Evolutionary conservation across 495 filamentous ascomycete genomes (phyloP).

Genomic region (Cladorrhinum samala): DNA sequence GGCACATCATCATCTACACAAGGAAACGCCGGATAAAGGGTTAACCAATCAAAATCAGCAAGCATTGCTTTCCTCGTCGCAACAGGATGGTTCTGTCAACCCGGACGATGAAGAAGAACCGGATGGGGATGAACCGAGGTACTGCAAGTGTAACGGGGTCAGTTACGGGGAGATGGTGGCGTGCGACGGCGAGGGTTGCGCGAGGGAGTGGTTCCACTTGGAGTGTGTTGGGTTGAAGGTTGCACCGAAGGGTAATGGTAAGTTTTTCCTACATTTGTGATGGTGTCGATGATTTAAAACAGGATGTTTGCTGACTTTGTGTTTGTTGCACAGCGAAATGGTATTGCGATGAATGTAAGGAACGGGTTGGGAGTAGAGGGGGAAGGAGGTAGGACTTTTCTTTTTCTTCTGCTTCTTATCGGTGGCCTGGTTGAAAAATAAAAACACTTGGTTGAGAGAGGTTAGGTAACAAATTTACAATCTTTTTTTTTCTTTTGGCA

Average conservation of each 20-base stretch:
- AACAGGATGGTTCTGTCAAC: constrained; percentile 14
- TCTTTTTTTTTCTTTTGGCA: no score
- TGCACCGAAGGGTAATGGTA: constrained; percentile 77
- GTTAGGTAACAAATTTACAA: no score
- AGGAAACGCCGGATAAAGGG: constrained; percentile 27
- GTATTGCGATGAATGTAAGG: constrained; percentile 85
- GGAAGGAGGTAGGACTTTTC: no score
- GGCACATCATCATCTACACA: no score
- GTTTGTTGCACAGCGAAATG: constrained; percentile 61
- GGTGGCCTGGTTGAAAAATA: no score
- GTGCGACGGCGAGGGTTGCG: constrained; percentile 85
- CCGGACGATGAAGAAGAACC: constrained; percentile 59
- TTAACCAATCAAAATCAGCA: constrained; percentile 12
- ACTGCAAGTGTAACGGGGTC: constrained; percentile 89
- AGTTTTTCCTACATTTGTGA: constrained; percentile 31
- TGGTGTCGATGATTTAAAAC: constrained; percentile 17
- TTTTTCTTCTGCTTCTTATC: no score
- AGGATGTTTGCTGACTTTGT: neutral
- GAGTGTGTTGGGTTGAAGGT: constrained; percentile 83
- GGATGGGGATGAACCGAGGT: constrained; percentile 76
- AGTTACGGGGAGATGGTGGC: constrained; percentile 98
- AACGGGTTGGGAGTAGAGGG: constrained; percentile 47
- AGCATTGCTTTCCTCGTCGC: constrained; percentile 13
- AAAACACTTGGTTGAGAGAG: no score
- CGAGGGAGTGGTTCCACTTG: constrained; percentile 93